Conservation (phyloP, 83 land plant genomes). For the Larix sibirica region DNA sequence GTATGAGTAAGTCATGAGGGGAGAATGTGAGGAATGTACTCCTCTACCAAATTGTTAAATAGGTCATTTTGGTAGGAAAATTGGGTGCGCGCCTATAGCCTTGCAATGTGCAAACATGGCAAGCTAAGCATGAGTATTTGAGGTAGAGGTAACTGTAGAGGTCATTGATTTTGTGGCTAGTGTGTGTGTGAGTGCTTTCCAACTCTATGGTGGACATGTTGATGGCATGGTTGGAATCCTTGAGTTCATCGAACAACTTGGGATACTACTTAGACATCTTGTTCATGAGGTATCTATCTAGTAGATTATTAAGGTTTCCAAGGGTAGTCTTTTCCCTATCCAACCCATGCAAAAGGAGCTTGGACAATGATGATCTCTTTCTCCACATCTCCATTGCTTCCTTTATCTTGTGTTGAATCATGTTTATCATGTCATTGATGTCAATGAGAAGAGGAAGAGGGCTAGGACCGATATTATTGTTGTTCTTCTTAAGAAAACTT, state of each 20-base stretch:
- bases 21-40: no score
- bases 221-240: not conserved
- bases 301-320: not conserved
- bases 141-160: not conserved
- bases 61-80: no score
- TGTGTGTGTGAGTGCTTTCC: not conserved
- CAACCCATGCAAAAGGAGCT: no score
- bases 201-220: not conserved
- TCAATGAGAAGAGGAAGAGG: not conserved
- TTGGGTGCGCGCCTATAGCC: no score
- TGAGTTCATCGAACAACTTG: not conserved
- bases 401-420: not conserved
- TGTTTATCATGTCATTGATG: no score
- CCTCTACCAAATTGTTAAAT: no score
- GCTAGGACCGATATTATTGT: not conserved
- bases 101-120: no score
- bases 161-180: not conserved
- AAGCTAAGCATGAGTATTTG: no score
- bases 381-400: no score
- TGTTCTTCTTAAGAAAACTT: no score
- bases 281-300: not conserved
- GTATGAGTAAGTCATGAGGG: no score
- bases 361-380: no score
- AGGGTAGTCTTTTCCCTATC: not conserved
- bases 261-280: not conserved